phyloP scores from a whole-genome alignment of 768 basidiomycete genomes.

The Crassisporium funariophilum region DNA sequence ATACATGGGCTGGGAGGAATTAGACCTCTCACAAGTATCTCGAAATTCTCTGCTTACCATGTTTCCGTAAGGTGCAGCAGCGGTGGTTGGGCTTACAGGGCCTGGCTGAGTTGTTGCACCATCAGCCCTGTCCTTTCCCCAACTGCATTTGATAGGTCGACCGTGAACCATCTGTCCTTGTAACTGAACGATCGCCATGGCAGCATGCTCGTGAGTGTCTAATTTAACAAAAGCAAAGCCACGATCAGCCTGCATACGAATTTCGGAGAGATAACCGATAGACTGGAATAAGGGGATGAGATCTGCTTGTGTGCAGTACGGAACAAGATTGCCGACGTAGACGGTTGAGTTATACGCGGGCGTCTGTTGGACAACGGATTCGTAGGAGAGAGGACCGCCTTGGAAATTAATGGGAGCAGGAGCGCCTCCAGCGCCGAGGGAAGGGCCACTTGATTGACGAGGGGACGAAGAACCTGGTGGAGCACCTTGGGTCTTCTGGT shows the following conservation, averaged over 20 bases:
- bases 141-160: conserved; percentile 95
- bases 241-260: conserved; percentile 98
- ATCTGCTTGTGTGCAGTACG: conserved; percentile 96
- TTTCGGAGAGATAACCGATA: conserved; percentile 97
- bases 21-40: neutral
- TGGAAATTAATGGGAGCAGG: conserved; percentile 92
- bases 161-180: conserved; percentile 98
- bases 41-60: conserved; percentile 60
- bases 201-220: conserved; percentile 97
- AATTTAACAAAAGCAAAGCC: conserved; percentile 99
- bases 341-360: conserved; percentile 94
- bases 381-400: conserved; percentile 88
- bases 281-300: conserved; percentile 98
- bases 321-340: conserved; percentile 98
- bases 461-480: conserved; percentile 39
- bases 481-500: conserved; percentile 93
- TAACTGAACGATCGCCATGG: conserved; percentile 95
- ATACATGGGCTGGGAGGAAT: conserved; percentile 71
- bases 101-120: conserved; percentile 56
- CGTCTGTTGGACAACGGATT: conserved; percentile 91
- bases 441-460: conserved; percentile 35
- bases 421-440: conserved; percentile 48
- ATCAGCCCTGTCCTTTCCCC: conserved; percentile 95
- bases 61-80: conserved; percentile 72
- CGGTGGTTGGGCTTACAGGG: conserved; percentile 60